phyloP scores from a whole-genome alignment of 73 alveolate species.

The Paramecium pentaurelia region DNA sequence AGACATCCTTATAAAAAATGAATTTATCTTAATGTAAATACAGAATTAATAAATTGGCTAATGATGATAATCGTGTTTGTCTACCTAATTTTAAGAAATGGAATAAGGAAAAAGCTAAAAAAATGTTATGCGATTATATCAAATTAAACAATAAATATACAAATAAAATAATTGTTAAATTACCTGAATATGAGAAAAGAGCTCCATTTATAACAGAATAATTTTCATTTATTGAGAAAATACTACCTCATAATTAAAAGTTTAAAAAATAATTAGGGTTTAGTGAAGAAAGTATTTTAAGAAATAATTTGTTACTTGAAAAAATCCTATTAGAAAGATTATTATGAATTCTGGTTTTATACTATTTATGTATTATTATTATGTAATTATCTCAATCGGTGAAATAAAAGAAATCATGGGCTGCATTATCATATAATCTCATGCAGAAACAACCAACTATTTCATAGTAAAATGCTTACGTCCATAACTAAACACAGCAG shows the following conservation, averaged over 20 bases:
- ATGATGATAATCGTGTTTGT: not conserved
- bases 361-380: not conserved
- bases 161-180: slow-evolving; percentile 1
- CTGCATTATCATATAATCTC: slow-evolving; percentile 59
- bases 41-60: not conserved
- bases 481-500: slow-evolving; percentile 46
- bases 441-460: slow-evolving; percentile 62
- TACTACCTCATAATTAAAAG: not conserved
- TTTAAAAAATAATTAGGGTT: not conserved
- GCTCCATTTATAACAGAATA: slow-evolving; percentile 19
- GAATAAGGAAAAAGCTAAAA: not conserved
- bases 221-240: slow-evolving; percentile 3
- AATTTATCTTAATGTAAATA: not conserved
- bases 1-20: not conserved
- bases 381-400: slow-evolving; percentile 46
- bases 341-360: not conserved
- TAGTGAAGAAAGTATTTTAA: not conserved
- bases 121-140: slow-evolving; percentile 24
- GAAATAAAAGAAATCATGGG: slow-evolving; percentile 62
- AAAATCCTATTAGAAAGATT: slow-evolving; percentile 17
- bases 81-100: not conserved
- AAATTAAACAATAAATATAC: not conserved
- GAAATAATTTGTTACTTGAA: slow-evolving; percentile 21
- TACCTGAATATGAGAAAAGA: slow-evolving; percentile 9
- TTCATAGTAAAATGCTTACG: not conserved